These are phyloP conservation scores for Aureobasidium leucospermi DNA, from an alignment of 2,329 filamentous ascomycete genomes.

Conservation along the genomic window DNA sequence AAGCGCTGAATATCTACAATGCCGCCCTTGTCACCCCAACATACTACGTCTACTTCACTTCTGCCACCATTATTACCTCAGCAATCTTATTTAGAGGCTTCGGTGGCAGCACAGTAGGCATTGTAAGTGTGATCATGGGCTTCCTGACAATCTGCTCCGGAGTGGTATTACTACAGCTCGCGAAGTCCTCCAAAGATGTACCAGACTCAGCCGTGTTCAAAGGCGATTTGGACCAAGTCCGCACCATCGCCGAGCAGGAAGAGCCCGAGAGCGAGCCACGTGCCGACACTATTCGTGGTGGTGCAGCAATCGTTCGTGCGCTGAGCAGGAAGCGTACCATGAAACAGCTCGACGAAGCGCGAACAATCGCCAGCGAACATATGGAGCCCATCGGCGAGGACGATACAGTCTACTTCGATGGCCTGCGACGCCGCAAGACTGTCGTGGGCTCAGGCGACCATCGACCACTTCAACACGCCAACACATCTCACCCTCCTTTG, in stretches of 20 bases:
- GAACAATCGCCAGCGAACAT: constrained; percentile 71
- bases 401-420: constrained; percentile 85
- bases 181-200: constrained; percentile 95
- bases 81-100: constrained; percentile 90
- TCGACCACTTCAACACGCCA: constrained; percentile 39
- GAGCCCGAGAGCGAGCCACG: constrained; percentile 96
- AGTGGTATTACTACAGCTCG: constrained; percentile 88
- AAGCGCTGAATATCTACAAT: constrained; percentile 97
- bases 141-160: constrained; percentile 92
- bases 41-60: constrained; percentile 98
- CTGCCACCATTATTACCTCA: constrained; percentile 87
- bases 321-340: constrained; percentile 69
- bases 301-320: constrained; percentile 78
- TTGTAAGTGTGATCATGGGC: constrained; percentile 83
- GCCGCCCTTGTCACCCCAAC: constrained; percentile 94
- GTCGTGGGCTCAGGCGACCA: constrained; percentile 39
- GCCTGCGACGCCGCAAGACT: constrained; percentile 66
- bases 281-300: constrained; percentile 87
- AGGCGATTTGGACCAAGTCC: constrained; percentile 88
- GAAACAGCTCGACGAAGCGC: constrained; percentile 73
- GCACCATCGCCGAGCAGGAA: constrained; percentile 89
- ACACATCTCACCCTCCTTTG: constrained; percentile 63
- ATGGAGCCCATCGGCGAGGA: constrained; percentile 73
- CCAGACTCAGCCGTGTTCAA: constrained; percentile 88
- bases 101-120: constrained; percentile 73